These are phyloP conservation scores for Salix suchowensis DNA, from an alignment of 345 rosid species.

Conservation along the genomic window DNA sequence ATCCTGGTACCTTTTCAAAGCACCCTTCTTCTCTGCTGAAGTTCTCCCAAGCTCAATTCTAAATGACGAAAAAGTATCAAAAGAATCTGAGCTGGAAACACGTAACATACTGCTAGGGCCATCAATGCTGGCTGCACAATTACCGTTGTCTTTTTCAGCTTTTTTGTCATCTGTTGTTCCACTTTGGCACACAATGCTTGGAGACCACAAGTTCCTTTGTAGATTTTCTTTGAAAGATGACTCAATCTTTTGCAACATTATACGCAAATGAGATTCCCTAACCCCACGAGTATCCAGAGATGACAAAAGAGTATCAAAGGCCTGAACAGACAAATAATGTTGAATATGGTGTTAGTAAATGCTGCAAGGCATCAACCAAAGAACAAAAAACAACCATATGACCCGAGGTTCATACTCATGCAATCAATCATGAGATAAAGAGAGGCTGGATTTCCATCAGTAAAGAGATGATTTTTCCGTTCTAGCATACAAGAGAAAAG, in stretches of 20 bases:
- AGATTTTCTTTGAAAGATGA: constrained; percentile 65
- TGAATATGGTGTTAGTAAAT: background rate
- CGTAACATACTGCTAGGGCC: constrained; percentile 64
- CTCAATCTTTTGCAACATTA: constrained; percentile 86
- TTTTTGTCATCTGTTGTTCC: constrained; percentile 34
- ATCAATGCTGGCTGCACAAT: constrained; percentile 33
- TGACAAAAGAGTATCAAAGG: constrained; percentile 72
- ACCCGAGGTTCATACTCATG: background rate
- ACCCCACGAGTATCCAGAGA: constrained; percentile 87
- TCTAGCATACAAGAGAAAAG: background rate
- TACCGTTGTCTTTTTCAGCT: constrained; percentile 40
- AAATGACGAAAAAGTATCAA: constrained; percentile 50
- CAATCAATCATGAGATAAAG: background rate
- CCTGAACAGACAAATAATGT: constrained; percentile 41
- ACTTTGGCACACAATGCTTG: constrained; percentile 22
- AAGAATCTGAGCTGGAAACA: constrained; percentile 44
- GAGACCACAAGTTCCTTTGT: constrained; percentile 31
- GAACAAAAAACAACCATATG: background rate
- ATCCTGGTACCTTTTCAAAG: constrained; percentile 65
- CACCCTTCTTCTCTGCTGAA: constrained; percentile 54
- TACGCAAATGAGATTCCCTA: constrained; percentile 88
- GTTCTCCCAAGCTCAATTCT: constrained; percentile 77
- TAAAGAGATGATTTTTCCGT: background rate
- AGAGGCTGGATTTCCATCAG: background rate
- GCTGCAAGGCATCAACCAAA: background rate